Conservation (phyloP, 2,329 filamentous ascomycete species). For the Hypoxylon sp. region DNA sequence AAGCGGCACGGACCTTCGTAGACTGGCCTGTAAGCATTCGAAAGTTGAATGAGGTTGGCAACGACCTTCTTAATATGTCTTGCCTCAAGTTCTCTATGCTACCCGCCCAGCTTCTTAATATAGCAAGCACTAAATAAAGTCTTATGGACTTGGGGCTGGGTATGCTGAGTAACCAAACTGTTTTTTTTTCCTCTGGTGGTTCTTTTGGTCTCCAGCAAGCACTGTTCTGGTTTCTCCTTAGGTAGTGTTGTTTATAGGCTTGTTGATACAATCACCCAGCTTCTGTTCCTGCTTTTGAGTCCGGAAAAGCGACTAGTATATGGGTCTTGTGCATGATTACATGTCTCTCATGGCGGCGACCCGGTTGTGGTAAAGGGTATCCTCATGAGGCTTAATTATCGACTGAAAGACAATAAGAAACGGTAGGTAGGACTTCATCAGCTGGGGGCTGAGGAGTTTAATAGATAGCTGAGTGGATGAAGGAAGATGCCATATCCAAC, state of each 20-base stretch:
- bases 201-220: conserved; percentile 4
- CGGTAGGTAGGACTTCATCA: background rate
- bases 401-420: background rate
- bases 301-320: background rate
- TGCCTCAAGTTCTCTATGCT: background rate
- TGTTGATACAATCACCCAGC: background rate
- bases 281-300: background rate
- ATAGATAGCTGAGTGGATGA: conserved; percentile 61
- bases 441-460: conserved; percentile 55
- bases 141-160: conserved; percentile 61
- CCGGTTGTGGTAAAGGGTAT: background rate
- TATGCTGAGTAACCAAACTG: conserved; percentile 59
- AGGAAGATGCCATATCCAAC: conserved; percentile 53
- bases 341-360: background rate
- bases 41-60: conserved; percentile 8
- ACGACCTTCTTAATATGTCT: conserved; percentile 5
- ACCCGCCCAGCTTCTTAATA: conserved; percentile 46
- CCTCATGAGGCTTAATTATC: background rate
- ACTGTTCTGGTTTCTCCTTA: conserved; percentile 12
- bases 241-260: background rate
- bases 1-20: conserved; percentile 16
- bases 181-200: conserved; percentile 13
- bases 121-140: conserved; percentile 58
- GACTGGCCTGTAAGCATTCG: background rate
- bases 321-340: background rate